phyloP scores from a whole-genome alignment of 2,329 filamentous ascomycete genomes.

The Aspergillus phoenicis region DNA sequence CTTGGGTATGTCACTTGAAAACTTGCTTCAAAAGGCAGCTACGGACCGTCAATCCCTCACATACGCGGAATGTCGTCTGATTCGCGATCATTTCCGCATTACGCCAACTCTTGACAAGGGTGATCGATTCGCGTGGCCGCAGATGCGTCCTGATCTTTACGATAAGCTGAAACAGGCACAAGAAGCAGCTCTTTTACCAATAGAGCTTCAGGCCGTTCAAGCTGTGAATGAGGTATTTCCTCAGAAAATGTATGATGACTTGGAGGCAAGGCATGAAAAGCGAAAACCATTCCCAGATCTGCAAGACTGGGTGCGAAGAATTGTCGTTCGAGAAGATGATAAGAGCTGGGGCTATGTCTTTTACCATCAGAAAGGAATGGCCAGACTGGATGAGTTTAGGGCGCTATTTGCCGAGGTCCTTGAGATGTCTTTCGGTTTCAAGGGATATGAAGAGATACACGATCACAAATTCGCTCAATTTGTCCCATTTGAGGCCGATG shows the following conservation, averaged over 20 bases:
- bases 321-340: constrained; percentile 2
- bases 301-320: background rate
- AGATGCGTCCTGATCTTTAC: no score
- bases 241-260: no score
- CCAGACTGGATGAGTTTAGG: constrained; percentile 8
- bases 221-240: no score
- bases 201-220: no score
- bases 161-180: no score
- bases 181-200: no score
- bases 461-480: no score
- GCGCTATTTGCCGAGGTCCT: background rate
- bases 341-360: constrained; percentile 13
- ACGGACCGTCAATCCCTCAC: constrained; percentile 10
- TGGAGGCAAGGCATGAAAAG: no score
- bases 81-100: constrained; percentile 13
- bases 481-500: background rate
- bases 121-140: no score
- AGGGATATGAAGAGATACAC: no score
- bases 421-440: background rate
- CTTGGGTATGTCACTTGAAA: constrained; percentile 7
- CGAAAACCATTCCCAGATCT: no score
- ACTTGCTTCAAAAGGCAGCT: constrained; percentile 12
- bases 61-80: constrained; percentile 11
- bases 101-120: no score
- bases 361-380: background rate